Percentiles rank a stretch among this genome's conserved stretches.
Conservation (phyloP, 2,329 filamentous ascomycete genomes). For the Septoria linicola region DNA sequence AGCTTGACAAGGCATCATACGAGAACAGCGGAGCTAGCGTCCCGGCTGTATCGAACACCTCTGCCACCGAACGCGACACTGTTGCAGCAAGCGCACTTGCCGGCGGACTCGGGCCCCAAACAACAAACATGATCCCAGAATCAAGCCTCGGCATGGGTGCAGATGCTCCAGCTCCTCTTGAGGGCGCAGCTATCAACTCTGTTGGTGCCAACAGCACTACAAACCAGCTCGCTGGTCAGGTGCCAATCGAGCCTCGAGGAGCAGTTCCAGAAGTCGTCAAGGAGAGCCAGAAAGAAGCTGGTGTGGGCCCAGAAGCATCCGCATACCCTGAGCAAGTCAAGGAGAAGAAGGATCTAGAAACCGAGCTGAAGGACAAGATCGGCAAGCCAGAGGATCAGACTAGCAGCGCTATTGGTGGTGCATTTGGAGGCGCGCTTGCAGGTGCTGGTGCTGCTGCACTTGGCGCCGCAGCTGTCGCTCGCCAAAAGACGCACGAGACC, state of each 20-base stretch:
- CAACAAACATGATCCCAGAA: slow-evolving; percentile 72
- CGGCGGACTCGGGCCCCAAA: slow-evolving; percentile 50
- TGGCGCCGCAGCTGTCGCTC: slow-evolving; percentile 43
- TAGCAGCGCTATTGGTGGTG: slow-evolving; percentile 37
- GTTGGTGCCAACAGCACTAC: slow-evolving; percentile 41
- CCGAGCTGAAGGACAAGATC: slow-evolving; percentile 68
- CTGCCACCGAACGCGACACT: slow-evolving; percentile 21
- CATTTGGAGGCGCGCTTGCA: slow-evolving; percentile 43
- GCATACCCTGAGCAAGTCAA: slow-evolving; percentile 63
- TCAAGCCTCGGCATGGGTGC: slow-evolving; percentile 71
- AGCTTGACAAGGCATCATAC: slow-evolving; percentile 80
- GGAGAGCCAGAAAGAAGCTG: slow-evolving; percentile 68
- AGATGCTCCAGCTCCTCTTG: slow-evolving; percentile 24
- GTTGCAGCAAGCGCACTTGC: slow-evolving; percentile 41
- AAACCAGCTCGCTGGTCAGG: slow-evolving; percentile 46
- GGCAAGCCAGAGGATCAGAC: slow-evolving; percentile 39
- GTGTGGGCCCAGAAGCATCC: slow-evolving; percentile 63
- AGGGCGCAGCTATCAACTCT: slow-evolving; percentile 22
- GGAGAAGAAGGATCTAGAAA: slow-evolving; percentile 70
- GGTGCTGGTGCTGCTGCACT: slow-evolving; percentile 39
- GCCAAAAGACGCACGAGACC: slow-evolving; percentile 42
- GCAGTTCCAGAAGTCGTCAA: slow-evolving; percentile 63
- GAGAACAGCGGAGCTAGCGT: slow-evolving; percentile 67
- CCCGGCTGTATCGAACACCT: slow-evolving; percentile 47
- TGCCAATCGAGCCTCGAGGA: slow-evolving; percentile 46